A percentile compares a stretch with the other conserved stretches of the same genome.
These are phyloP conservation scores for Fibroporia radiculosa DNA, from an alignment of 768 basidiomycete genomes.

Conservation along the genomic window DNA sequence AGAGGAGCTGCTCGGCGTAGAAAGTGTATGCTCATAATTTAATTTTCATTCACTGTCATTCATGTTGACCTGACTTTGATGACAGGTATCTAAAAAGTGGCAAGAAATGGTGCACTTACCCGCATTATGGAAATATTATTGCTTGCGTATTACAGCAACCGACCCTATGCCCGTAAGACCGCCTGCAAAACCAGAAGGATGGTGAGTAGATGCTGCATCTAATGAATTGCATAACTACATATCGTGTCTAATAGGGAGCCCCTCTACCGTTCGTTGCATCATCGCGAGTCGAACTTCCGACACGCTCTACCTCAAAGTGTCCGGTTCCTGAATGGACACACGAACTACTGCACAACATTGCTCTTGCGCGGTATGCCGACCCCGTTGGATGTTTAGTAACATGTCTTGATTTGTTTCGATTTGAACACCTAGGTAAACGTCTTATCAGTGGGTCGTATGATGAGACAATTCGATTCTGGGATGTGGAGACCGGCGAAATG, in stretches of 20 bases:
- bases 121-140: constrained; percentile 71
- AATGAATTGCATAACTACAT: not conserved
- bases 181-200: constrained; percentile 61
- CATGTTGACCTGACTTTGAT: not conserved
- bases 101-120: constrained; percentile 48
- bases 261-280: constrained; percentile 73
- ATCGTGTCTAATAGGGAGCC: constrained; percentile 36
- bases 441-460: constrained; percentile 89
- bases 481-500: constrained; percentile 57
- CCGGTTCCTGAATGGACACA: constrained; percentile 75
- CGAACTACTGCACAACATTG: constrained; percentile 81
- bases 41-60: not conserved
- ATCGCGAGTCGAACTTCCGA: constrained; percentile 80
- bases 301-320: constrained; percentile 69
- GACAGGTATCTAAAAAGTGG: constrained; percentile 37
- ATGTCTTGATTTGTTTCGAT: not conserved
- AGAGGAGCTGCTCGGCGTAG: constrained; percentile 51
- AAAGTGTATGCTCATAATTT: constrained; percentile 37
- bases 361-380: constrained; percentile 42
- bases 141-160: constrained; percentile 59
- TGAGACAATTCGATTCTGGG: constrained; percentile 91
- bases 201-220: constrained; percentile 37
- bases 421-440: constrained; percentile 46
- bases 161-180: constrained; percentile 63
- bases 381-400: not conserved